Evolutionary conservation across 2,329 filamentous ascomycete species (phyloP), one percentile per base, ranked within the genome.

Genomic region (Calonectria crousiana): DNA sequence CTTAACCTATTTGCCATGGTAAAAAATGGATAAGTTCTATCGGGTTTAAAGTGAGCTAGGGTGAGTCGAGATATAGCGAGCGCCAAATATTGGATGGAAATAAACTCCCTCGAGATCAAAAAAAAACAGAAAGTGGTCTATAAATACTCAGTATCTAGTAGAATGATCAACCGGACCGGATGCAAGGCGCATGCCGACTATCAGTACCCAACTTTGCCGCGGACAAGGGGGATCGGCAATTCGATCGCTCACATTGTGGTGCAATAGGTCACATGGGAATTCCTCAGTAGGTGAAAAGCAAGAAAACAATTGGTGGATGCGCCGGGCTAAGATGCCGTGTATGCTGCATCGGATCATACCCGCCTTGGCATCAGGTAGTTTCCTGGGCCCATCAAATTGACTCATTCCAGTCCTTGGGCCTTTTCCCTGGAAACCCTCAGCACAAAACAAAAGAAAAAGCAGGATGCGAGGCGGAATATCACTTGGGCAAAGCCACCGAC

Each of bases 321-420:
- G 34, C 13, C 34, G 13, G 23, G 62, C 26, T 23, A 26, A 65
- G 52, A 58, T 71, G 51, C 51, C 62, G 64, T 77, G 76, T 74
- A 62, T 76, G 36, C 69, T 71, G 58, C 56, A 73, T 71, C 76
- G 72, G 68, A 52, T 76, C 65, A 74, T 62, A 28, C 51, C 44
- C 72, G 68, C 72, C 75, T 75, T 77, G 74, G 75, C 76, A 67
- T 62, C 66, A 73, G 78, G 60, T 72, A 70, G 73, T 36, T 70
- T 70, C 49, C n/a, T 56, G 67, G 44, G 47, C 14, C 20, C 66
- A 65, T 26, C 56, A 30, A 76, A 32, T 41, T 60, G 58, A 62
- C 60, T 60, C 20, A 52, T 60, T 60, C 56, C 56, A 60, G 56
- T 20, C 34, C 23, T 41, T 26, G 11, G 3, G 44, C n/a, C 11